These are phyloP conservation scores for Onygena corvina DNA, from an alignment of 2,329 filamentous ascomycete species.

Conservation along the genomic window DNA sequence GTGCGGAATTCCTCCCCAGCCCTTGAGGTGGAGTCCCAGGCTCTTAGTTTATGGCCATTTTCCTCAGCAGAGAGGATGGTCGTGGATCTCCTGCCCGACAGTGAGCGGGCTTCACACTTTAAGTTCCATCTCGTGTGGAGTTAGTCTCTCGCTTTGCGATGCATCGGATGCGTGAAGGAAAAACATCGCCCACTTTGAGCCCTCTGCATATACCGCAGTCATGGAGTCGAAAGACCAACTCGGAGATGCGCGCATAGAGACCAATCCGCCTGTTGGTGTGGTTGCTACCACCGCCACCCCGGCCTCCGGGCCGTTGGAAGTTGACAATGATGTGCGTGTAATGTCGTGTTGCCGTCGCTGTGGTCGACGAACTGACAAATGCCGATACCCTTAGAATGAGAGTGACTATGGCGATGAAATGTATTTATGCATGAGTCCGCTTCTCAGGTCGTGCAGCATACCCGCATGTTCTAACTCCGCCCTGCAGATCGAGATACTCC, in stretches of 20 bases:
- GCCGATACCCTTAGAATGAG: not conserved
- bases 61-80: no score
- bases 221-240: not conserved
- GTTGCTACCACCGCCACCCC: not conserved
- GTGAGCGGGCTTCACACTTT: no score
- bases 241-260: not conserved
- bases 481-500: constrained; percentile 11
- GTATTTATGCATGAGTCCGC: not conserved
- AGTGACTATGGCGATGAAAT: not conserved
- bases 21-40: no score
- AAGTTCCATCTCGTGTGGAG: no score
- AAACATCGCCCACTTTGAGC: not conserved
- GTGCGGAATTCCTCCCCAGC: no score
- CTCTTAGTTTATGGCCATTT: no score
- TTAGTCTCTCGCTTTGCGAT: not conserved
- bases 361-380: not conserved
- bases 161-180: not conserved
- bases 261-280: not conserved
- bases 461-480: not conserved
- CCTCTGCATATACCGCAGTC: not conserved
- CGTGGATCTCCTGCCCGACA: no score
- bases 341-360: not conserved
- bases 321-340: not conserved
- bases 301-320: not conserved
- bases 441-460: not conserved